A percentile compares a stretch with the other conserved stretches of the same genome.
phyloP scores from a whole-genome alignment of 2,329 filamentous ascomycete species.

The Exophiala sp. region DNA sequence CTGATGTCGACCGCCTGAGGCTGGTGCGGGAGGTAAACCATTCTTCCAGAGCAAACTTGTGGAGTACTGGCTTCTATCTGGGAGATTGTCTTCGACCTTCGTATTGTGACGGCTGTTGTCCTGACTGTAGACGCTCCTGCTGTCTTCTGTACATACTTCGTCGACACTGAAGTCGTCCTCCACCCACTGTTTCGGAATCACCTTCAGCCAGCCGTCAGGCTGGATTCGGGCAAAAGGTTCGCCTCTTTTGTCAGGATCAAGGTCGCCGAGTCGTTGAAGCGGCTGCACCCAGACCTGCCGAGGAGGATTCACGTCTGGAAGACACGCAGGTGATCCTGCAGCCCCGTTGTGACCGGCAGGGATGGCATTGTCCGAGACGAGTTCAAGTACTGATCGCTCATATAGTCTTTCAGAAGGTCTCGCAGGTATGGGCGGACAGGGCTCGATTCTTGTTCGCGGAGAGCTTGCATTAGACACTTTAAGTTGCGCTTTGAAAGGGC shows the following conservation, averaged over 20 bases:
- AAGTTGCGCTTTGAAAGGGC: background rate
- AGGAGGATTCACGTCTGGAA: background rate
- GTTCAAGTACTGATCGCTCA: background rate
- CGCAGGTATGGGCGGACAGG: conserved; percentile 7
- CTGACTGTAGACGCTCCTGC: conserved; percentile 13
- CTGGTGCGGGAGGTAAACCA: too few species aligned
- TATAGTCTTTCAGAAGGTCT: background rate
- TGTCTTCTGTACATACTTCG: background rate
- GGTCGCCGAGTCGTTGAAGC: background rate
- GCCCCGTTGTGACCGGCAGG: background rate
- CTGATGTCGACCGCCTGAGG: too few species aligned
- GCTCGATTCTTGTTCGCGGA: background rate
- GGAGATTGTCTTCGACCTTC: background rate
- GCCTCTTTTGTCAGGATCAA: conserved; percentile 12
- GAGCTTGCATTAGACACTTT: background rate
- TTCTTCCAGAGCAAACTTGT: too few species aligned
- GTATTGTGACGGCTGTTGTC: conserved; percentile 5
- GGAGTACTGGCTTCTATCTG: too few species aligned
- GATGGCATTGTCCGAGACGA: background rate
- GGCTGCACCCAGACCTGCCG: conserved; percentile 43
- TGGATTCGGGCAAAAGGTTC: conserved; percentile 11
- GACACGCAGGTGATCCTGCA: background rate
- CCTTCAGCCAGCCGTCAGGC: conserved; percentile 14
- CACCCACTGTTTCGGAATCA: conserved; percentile 18
- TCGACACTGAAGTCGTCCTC: conserved; percentile 16